Evolutionary conservation across 257 asterid species (phyloP).

Genomic region (Solanum lignicaule): DNA sequence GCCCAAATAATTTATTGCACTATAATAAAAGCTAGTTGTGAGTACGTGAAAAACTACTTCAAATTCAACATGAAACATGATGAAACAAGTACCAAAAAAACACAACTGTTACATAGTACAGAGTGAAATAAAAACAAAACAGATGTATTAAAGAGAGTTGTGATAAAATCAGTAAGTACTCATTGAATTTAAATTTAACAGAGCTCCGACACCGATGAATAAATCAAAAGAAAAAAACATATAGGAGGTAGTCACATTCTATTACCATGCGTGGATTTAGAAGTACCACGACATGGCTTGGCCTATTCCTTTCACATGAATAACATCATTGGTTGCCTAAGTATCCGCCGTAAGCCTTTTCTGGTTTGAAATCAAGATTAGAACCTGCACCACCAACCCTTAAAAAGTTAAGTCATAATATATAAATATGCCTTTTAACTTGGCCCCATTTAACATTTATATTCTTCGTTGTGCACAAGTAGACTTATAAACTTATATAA

Average conservation of each 20-base stretch:
- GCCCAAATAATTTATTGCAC: neutral
- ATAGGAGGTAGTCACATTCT: neutral
- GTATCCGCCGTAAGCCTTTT: neutral
- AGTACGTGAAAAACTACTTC: neutral
- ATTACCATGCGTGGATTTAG: neutral
- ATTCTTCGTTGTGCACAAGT: no score
- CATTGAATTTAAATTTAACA: neutral
- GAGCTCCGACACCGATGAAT: neutral
- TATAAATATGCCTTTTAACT: no score
- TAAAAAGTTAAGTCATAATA: neutral
- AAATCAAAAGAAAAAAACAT: neutral
- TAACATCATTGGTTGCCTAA: neutral
- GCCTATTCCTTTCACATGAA: neutral
- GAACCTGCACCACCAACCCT: neutral
- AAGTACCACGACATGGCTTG: neutral
- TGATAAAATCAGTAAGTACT: neutral
- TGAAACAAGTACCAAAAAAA: neutral
- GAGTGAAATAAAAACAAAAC: neutral
- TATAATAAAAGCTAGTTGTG: neutral
- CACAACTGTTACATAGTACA: neutral
- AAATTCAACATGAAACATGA: neutral
- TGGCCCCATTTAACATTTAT: no score
- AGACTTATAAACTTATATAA: no score
- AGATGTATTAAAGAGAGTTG: neutral
- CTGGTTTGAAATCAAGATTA: neutral